Base-by-base conservation (phyloP, 2,329 filamentous ascomycete species). In the Aspergillus sp. region DNA sequence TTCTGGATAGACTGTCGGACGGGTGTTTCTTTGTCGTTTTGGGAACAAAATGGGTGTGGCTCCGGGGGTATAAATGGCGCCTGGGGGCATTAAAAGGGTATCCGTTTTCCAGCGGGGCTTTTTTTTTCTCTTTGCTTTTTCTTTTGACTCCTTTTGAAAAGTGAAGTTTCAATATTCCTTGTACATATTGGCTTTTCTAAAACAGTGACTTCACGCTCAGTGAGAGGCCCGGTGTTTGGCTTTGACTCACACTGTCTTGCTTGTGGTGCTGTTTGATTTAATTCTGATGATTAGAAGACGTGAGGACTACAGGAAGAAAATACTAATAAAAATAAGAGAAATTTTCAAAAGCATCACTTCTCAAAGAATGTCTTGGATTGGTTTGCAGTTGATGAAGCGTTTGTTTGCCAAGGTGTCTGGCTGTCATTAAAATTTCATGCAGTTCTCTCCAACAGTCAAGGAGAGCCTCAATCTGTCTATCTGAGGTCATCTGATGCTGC, bases 1-100 rank as follows among this genome's bases (percentile, higher is more conserved):
- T 54, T 59, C 54, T 55, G 50, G 54, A 65, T 65, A 65, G 62
- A 65, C 57, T 49, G 55, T 50, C 31, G 50, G 52, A 39, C 41
- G 50, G 59, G 54, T 60, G 57, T 60, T 57, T 54, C 42, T 43
- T 48, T 55, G 48, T 48, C 42, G 29, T 45, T 48, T 47, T 42
- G 52, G 54, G 42, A 53, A 45, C 48, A 47, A 46, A 55, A 46
- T 48, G 40, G 52, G 49, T 51, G 13, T 19, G 54, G 44, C 45
- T 55, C 45, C 50, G 35, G 48, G 50, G 49, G 45, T 47, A 59
- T 56, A 57, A 49, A 54, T 50, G 56, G 56, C 54, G 56, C 54
- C 53, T 52, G 43, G 49, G 56, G 52, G 45, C 44, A 51, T 51
- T 54, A 56, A 57, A 58, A 49, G 48, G 49, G 40, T 48, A 48